Evolutionary conservation across 2,329 filamentous ascomycete species (phyloP), one percentile per base, ranked within the genome.

Genomic region (Alternaria brassicicola): DNA sequence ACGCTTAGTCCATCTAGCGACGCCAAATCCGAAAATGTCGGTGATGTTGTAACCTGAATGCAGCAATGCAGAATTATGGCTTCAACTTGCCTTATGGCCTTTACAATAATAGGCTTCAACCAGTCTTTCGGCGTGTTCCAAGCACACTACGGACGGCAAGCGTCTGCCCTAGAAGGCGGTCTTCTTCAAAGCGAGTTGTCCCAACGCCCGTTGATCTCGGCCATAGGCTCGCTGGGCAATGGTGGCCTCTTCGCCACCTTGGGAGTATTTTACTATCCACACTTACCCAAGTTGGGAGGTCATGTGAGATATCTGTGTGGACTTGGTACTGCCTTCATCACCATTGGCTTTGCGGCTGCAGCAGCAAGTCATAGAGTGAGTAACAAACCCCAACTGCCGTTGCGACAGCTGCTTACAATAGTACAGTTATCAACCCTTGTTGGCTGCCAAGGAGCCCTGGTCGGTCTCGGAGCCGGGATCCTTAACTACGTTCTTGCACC

Each of bases 401-500:
- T 4, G n/a, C 1, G 26, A 13, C 17, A 45, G 25, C 30, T 26
- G 30, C 63, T 66, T 19, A 64, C 39, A n/a, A 10, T 3, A 6
- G 6, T 7, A 13, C 43, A 68, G 67, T 19, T 68, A 8, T 79
- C 77, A 77, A 78, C 81, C 12, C 73, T 82, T 4, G 61, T 82
- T 15, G 66, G 80, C 4, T 80, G 79, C 2, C 80, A 83, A 65
- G 80, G 80, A 1, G 63, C 82, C 10, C 61, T 82, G 12, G 75
- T 78, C 39, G 80, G 81, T 7, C 45, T 80, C 17, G 80, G 80
- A n/a, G 77, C 76, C 64, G 81, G 79, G 10, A 68, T 83, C 35
- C 56, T 82, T 21, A 79, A 80, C 53, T 81, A 80, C 51, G 77
- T 79, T 8, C 73, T 83, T 26, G 66, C 82, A 3, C 78, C 76